phyloP scores from a whole-genome alignment of 2,329 filamentous ascomycete species.

The Arthrobotrys musiformis region DNA sequence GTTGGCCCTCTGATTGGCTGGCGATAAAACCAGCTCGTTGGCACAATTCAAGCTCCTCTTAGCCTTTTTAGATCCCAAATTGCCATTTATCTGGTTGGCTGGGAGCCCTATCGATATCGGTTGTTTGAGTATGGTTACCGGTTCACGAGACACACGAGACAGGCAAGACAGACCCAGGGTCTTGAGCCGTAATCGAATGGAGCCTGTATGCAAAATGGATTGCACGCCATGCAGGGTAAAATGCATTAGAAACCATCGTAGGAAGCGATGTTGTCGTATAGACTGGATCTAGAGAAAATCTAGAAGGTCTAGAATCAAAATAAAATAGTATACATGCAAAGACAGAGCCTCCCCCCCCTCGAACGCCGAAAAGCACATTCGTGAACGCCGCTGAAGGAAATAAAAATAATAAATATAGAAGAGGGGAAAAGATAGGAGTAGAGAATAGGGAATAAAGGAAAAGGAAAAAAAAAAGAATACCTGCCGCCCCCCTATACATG shows the following conservation, averaged over 20 bases:
- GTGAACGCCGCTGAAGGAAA: not conserved
- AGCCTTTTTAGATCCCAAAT: not conserved
- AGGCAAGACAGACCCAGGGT: not conserved
- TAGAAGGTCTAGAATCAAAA: not conserved
- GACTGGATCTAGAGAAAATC: not conserved
- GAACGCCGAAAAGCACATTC: not conserved
- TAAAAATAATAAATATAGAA: too few species aligned
- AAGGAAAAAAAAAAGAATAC: not conserved
- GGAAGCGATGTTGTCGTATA: not conserved
- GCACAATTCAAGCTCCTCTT: constrained; percentile 17
- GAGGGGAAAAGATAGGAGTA: too few species aligned
- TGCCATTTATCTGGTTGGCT: constrained; percentile 23
- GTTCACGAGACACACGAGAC: not conserved
- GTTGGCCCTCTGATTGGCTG: constrained; percentile 52
- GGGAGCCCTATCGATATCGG: constrained; percentile 31
- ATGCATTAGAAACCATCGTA: not conserved
- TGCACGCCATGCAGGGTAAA: not conserved
- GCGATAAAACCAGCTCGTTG: constrained; percentile 21
- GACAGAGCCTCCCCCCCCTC: not conserved
- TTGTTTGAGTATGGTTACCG: not conserved
- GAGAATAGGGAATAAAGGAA: too few species aligned
- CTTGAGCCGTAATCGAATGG: not conserved
- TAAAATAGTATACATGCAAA: not conserved
- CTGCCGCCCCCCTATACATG: not conserved
- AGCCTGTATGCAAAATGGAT: not conserved